Evolutionary conservation across 148 eudicot species (phyloP), one percentile per base, ranked within the genome.

Genomic region (Gaultheria prostrata): DNA sequence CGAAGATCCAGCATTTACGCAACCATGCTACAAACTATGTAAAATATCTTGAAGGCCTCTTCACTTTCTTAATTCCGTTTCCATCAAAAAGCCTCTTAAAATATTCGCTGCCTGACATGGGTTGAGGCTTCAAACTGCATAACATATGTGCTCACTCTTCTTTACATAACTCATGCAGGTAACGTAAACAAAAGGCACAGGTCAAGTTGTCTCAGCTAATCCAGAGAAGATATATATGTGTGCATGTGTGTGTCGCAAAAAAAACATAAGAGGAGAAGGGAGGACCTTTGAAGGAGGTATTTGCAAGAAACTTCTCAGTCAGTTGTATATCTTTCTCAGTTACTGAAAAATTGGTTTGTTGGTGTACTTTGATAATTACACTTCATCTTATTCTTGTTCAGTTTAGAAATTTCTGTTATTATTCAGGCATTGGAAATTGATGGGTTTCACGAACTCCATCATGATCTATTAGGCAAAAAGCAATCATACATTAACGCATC

Each of bases 111-210:
- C 24, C 1, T n/a, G 1, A 6, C n/a, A 9, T 9, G 9, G 48
- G 48, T 12, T 73, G 76, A 59, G 63, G n/a, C 71, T 39, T 59
- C 35, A 59, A 11, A 80, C 13, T 79, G 67, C 30, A 35, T 57
- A 57, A 43, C 5, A 35, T 33, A n/a, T 75, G n/a, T 6, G 45
- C 71, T 72, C 74, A 78, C 26, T 49, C 32, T 79, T 72, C 18
- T 50, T 17, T 18, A n/a, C 76, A 28, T 70, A 67, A 80, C 56
- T 54, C 80, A 56, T 84, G 83, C 92, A 93, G 95, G 95, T 80
- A 87, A 88, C 84, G 83, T 81, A n/a, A 83, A 82, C 24, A 87
- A 77, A 53, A 88, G 81, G 75, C 93, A 91, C 83, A 85, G 53
- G 77, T 80, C 75, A 77, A 87, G 28, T 30, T 90, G 92, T 87